phyloP scores from a whole-genome alignment of 1,139 yeast species.

The Yamadazyma triangularis region DNA sequence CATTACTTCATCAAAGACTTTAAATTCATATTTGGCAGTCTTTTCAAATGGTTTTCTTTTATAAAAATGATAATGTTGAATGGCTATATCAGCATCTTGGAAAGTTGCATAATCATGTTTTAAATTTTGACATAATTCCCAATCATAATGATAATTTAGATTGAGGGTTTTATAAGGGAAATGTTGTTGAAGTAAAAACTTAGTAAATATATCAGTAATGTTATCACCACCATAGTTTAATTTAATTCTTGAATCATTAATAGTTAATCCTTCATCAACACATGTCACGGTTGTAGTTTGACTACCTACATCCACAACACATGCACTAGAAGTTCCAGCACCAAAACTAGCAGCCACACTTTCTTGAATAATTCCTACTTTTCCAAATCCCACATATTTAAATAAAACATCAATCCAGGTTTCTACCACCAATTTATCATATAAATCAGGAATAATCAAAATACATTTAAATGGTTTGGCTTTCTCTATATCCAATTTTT shows the following conservation, averaged over 20 bases:
- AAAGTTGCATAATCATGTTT: slow-evolving; percentile 73
- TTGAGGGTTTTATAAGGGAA: slow-evolving; percentile 78
- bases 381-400: slow-evolving; percentile 61
- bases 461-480: slow-evolving; percentile 39
- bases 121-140: slow-evolving; percentile 67
- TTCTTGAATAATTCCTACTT: slow-evolving; percentile 81
- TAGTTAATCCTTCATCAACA: slow-evolving; percentile 87
- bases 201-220: slow-evolving; percentile 66
- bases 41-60: slow-evolving; percentile 58
- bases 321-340: slow-evolving; percentile 87
- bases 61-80: slow-evolving; percentile 74
- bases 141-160: slow-evolving; percentile 59
- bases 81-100: slow-evolving; percentile 88
- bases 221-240: slow-evolving; percentile 88
- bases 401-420: slow-evolving; percentile 61
- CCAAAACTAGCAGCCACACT: slow-evolving; percentile 93
- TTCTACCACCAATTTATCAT: slow-evolving; percentile 76
- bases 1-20: slow-evolving; percentile 92
- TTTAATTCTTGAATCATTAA: slow-evolving; percentile 71
- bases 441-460: slow-evolving; percentile 79
- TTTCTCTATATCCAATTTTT: slow-evolving; percentile 40
- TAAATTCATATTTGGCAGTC: slow-evolving; percentile 77
- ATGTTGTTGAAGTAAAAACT: slow-evolving; percentile 58
- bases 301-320: slow-evolving; percentile 92
- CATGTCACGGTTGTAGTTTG: slow-evolving; percentile 79